Evolutionary conservation across 345 rosid genomes (phyloP).

Genomic region (Arabis alpina): DNA sequence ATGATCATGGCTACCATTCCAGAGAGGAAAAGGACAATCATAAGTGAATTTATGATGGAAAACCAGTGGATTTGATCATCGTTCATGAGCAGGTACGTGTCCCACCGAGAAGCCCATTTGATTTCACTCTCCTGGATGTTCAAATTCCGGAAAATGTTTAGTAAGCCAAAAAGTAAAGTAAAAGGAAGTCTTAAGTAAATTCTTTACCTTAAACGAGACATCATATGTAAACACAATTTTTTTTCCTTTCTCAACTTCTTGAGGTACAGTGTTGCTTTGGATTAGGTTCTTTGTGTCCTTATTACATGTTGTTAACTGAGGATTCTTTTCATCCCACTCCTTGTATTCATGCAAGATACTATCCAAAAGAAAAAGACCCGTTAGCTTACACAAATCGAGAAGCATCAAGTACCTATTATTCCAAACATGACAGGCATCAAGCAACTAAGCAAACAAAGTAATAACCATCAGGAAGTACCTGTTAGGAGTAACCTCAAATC

Average conservation of each 20-base stretch:
- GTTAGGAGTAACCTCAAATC: conserved; percentile 92
- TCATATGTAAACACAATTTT: conserved; percentile 90
- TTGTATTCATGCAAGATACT: conserved; percentile 96
- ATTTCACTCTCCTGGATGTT: conserved; percentile 78
- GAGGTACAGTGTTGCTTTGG: conserved; percentile 88
- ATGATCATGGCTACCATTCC: conserved; percentile 99
- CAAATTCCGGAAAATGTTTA: conserved; percentile 16
- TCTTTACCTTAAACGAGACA: conserved; percentile 78
- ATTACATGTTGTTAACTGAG: conserved; percentile 89
- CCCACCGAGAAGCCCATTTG: conserved; percentile 99
- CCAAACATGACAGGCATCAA: conserved; percentile 2
- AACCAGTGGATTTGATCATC: conserved; percentile 99
- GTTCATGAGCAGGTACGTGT: conserved; percentile 95
- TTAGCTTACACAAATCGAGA: conserved; percentile 11
- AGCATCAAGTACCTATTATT: not conserved
- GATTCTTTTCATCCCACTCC: conserved; percentile 86
- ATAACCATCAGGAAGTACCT: conserved; percentile 53
- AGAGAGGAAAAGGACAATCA: conserved; percentile 97
- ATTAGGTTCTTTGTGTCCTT: conserved; percentile 84
- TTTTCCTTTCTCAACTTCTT: conserved; percentile 77
- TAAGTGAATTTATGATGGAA: conserved; percentile 92
- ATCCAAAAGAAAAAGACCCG: conserved; percentile 33
- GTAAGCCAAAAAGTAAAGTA: conserved; percentile 18
- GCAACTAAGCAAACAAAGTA: not conserved
- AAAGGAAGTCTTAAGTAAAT: not conserved